Base-by-base conservation (phyloP, 164 flowering plant species). In the Macadamia integrifolia region DNA sequence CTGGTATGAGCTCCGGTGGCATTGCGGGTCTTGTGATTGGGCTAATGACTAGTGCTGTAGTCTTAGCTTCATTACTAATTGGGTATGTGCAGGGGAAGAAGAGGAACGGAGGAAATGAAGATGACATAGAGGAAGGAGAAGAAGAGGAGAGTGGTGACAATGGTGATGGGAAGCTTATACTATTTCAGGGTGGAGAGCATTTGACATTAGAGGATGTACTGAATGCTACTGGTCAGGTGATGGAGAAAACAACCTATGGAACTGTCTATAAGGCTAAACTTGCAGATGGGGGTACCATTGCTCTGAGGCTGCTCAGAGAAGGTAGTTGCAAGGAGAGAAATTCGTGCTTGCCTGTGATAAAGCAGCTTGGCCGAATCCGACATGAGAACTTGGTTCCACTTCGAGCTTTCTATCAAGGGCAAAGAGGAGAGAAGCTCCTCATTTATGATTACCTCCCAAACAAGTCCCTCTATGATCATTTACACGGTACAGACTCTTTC, bases 401-500 rank as follows among this genome's bases (percentile, higher is more conserved):
- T 76, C 80, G 99, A 72, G 99, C 97, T 71, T 92, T 92, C 77
- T 94, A 94, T 77, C 95, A 94, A 75, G 99, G 99, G 12, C 86
- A 87, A 83, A 85, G 99, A 81, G 99, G 99, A 58, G 99, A 94
- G 83, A 92, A 92, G 83, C 96, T 94, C 14, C 97, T 94, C 71
- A 92, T 94, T 17, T 92, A 85, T 81, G 99, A 94, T 69, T 89
- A 87, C 71, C 82, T 90, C 32, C 91, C 95, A 9, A 81, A 85
- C 75, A 84, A 78, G 66, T 80, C 72, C 53, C 91, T 94, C n/a
- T 78, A 86, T 77, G 97, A 91, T 69, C 83, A 87, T 67, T 83
- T 94, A 66, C 99, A 94, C 69, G 97, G 97, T 94, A 76, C 67
- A 74, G 71, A 3, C 6, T 55, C 60, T 60, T 1, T 30, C 17